phyloP scores from a whole-genome alignment of 352 stramenopile species.

The Globisporangium solare region DNA sequence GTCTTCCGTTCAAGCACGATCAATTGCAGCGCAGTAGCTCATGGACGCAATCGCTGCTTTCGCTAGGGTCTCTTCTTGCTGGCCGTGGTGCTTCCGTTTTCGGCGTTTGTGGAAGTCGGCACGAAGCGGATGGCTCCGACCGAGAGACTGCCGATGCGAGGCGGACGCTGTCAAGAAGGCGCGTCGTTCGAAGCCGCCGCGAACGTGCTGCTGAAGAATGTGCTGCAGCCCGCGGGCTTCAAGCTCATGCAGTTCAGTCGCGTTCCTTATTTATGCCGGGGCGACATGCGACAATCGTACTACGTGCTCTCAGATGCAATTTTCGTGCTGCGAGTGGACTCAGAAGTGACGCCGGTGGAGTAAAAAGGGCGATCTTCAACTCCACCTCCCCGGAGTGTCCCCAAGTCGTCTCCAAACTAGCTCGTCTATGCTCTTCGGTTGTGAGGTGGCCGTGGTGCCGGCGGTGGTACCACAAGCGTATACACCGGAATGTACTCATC shows the following conservation, averaged over 20 bases:
- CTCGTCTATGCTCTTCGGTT: too few relatives aligned
- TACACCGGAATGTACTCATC: too few relatives aligned
- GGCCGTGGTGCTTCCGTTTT: slow-evolving; percentile 77
- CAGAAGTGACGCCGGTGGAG: background rate
- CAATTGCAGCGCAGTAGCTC: background rate
- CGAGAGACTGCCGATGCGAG: slow-evolving; percentile 64
- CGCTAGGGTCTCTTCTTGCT: slow-evolving; percentile 69
- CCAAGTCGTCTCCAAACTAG: too few relatives aligned
- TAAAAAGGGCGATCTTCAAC: background rate
- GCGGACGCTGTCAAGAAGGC: slow-evolving; percentile 52
- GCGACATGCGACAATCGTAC: slow-evolving; percentile 74
- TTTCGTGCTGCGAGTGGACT: slow-evolving; percentile 68
- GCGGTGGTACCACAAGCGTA: too few relatives aligned
- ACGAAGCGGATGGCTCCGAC: slow-evolving; percentile 54
- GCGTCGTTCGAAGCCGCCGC: slow-evolving; percentile 66
- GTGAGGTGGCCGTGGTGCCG: too few relatives aligned
- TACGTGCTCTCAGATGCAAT: slow-evolving; percentile 85
- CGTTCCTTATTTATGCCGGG: slow-evolving; percentile 79
- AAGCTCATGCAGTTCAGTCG: slow-evolving; percentile 75
- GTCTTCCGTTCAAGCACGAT: background rate
- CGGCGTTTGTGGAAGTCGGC: slow-evolving; percentile 76
- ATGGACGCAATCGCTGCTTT: background rate
- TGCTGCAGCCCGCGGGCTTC: slow-evolving; percentile 66
- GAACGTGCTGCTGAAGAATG: slow-evolving; percentile 55
- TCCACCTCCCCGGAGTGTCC: too few relatives aligned